Evolutionary conservation across 1,139 yeast genomes (phyloP).

Genomic region (Chernovozyma aurita): DNA sequence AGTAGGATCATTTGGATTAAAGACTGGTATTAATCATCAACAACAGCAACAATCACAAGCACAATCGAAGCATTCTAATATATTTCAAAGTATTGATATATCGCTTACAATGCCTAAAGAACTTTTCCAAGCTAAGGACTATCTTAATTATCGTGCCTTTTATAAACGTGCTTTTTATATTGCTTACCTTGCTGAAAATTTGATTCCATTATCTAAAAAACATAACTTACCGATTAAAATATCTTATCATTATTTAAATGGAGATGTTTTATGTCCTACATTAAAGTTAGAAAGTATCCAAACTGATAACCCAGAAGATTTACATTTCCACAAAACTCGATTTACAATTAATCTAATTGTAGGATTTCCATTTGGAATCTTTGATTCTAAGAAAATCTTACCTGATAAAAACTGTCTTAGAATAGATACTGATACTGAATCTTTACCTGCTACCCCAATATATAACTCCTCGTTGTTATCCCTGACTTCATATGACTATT

Average conservation of each 20-base stretch:
- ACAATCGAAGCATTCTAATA: neutral
- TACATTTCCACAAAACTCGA: conserved; percentile 61
- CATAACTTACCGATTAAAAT: conserved; percentile 53
- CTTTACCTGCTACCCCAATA: conserved; percentile 71
- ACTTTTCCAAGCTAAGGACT: conserved; percentile 81
- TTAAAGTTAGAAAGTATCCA: conserved; percentile 50
- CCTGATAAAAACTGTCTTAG: conserved; percentile 81
- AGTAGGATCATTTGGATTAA: conserved; percentile 86
- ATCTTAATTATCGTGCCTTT: conserved; percentile 80
- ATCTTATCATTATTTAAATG: conserved; percentile 56
- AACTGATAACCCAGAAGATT: conserved; percentile 45
- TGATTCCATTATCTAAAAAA: conserved; percentile 51
- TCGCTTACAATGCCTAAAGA: conserved; percentile 75
- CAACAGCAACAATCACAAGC: neutral
- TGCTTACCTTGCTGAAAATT: conserved; percentile 67
- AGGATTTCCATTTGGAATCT: conserved; percentile 66
- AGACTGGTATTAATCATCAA: conserved; percentile 52
- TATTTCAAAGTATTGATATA: conserved; percentile 43
- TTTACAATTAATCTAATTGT: conserved; percentile 68
- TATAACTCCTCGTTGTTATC: conserved; percentile 79
- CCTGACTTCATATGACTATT: conserved; percentile 63
- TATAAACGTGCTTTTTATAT: conserved; percentile 87
- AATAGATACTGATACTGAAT: conserved; percentile 47
- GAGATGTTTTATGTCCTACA: conserved; percentile 63
- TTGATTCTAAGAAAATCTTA: conserved; percentile 70